Conservation (phyloP, 192 early-diverging fungal genomes). For the Podila clonocystis region DNA sequence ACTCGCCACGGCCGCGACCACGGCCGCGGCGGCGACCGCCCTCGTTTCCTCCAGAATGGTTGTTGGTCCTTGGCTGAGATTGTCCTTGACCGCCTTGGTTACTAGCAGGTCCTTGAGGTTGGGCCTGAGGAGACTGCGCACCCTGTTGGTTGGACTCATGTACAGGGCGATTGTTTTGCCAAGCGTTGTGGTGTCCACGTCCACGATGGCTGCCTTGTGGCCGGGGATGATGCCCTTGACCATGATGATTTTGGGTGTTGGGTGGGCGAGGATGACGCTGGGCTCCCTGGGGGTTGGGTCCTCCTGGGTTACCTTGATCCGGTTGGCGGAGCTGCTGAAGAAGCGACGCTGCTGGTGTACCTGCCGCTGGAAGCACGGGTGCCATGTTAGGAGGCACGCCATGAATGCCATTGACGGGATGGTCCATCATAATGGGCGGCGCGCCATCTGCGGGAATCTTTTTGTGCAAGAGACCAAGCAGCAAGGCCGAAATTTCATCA, state of each 20-base stretch:
- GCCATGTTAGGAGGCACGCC: background rate
- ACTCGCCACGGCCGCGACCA: conserved; percentile 1
- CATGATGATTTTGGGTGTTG: conserved; percentile 5
- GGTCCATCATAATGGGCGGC: background rate
- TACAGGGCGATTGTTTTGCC: background rate
- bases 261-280: conserved; percentile 39
- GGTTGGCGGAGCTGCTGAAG: conserved; percentile 35
- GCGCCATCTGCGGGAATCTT: conserved; percentile 20
- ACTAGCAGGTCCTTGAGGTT: background rate
- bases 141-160: conserved; percentile 1
- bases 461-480: conserved; percentile 36
- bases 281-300: conserved; percentile 2
- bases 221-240: background rate
- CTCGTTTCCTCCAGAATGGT: background rate
- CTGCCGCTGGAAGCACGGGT: conserved; percentile 30
- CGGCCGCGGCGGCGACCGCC: conserved; percentile 18
- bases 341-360: conserved; percentile 27
- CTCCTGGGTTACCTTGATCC: conserved; percentile 10
- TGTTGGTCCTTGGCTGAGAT: background rate
- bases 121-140: background rate
- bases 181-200: conserved; percentile 1
- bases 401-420: background rate
- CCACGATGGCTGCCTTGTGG: background rate
- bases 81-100: background rate
- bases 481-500: conserved; percentile 24